A percentile compares a stretch with the other conserved stretches of the same genome.
These are phyloP conservation scores for Tricholoma flavovirens DNA, from an alignment of 768 basidiomycete genomes.

Conservation along the genomic window DNA sequence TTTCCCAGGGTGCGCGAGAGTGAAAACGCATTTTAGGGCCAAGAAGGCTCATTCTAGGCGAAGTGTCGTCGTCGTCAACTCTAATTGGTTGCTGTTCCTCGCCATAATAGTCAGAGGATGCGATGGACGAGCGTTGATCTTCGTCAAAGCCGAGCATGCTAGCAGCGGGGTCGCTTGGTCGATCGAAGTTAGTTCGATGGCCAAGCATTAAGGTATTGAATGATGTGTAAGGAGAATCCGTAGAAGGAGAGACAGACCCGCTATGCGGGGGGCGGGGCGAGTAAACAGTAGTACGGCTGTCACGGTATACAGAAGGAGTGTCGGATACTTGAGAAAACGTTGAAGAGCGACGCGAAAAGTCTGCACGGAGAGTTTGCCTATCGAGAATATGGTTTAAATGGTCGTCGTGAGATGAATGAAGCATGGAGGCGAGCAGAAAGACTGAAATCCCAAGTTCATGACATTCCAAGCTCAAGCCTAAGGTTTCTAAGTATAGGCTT, in stretches of 20 bases:
- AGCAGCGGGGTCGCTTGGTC: slow-evolving; percentile 39
- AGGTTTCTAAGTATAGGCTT: not conserved
- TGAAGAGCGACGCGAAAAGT: slow-evolving; percentile 43
- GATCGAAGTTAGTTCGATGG: slow-evolving; percentile 25
- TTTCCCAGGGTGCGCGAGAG: slow-evolving; percentile 79
- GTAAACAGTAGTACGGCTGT: slow-evolving; percentile 49
- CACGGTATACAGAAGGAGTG: slow-evolving; percentile 70
- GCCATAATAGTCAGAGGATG: slow-evolving; percentile 22
- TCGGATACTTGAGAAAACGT: slow-evolving; percentile 56
- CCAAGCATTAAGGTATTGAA: slow-evolving; percentile 14
- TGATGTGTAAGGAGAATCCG: slow-evolving; percentile 18
- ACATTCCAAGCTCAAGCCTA: too few species aligned
- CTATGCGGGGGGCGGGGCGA: slow-evolving; percentile 41
- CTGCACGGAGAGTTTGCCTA: slow-evolving; percentile 47
- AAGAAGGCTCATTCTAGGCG: slow-evolving; percentile 59
- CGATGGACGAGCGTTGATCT: slow-evolving; percentile 35
- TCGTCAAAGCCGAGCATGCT: slow-evolving; percentile 58
- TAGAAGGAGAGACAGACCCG: slow-evolving; percentile 24
- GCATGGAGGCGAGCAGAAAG: not conserved
- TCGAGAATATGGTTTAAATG: slow-evolving; percentile 48
- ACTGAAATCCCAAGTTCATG: too few species aligned
- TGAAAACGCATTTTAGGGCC: slow-evolving; percentile 85
- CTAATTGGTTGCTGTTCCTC: slow-evolving; percentile 32
- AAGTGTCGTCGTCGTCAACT: slow-evolving; percentile 39
- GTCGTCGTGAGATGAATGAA: slow-evolving; percentile 31